Base-by-base conservation (phyloP, 495 filamentous ascomycete genomes). In the Penicillium argentinense region DNA sequence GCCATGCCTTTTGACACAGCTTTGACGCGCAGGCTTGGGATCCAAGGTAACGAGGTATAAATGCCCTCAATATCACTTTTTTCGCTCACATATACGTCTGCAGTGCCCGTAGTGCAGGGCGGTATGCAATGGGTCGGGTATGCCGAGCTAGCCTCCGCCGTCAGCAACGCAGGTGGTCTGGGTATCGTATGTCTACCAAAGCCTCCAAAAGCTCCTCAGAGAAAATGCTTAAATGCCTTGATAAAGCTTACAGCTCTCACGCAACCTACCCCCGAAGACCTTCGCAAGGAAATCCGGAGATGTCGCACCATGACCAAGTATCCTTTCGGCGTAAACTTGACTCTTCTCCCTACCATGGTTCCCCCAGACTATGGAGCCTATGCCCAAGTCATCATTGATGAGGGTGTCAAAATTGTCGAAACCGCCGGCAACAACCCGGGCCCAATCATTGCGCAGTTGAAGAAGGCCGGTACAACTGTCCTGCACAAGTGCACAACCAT, bases 401-500 rank as follows among this genome's bases (percentile, higher is more conserved):
- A 95, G 68, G 92, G 91, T 17, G 79, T 98, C 73, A 84, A 81
- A 59, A 88, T 98, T 56, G 93, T 98, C 56, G 93, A 98, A 75
- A 98, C 93, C 6, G 93, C 93, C 9, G 93, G 93, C 33, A 97
- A 98, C 74, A 87, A 81, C 63, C 93, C 93, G 0, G 93, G 91
- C 11, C 88, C 90, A 11, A 85, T 98, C 25, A 97, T 98, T 69
- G 69, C 79, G 63, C 80, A 90, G 72, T 77, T 98, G 44, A 98
- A 98, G 74, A 76, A 79, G 39, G 88, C 83, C 21, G 81, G 80
- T 22, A 82, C 74, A 55, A 89, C 79, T 43, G 82, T 98, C 55
- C 77, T 98, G 36, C 93, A 98, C 76, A 98, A 98, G 72, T 98
- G 93, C 75, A 98, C 93, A 16, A 96, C 92, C 1, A 91, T 98